A percentile compares a stretch with the other conserved stretches of the same genome.
phyloP scores from a whole-genome alignment of 2,329 filamentous ascomycete genomes.

The Diaporthe sp. region DNA sequence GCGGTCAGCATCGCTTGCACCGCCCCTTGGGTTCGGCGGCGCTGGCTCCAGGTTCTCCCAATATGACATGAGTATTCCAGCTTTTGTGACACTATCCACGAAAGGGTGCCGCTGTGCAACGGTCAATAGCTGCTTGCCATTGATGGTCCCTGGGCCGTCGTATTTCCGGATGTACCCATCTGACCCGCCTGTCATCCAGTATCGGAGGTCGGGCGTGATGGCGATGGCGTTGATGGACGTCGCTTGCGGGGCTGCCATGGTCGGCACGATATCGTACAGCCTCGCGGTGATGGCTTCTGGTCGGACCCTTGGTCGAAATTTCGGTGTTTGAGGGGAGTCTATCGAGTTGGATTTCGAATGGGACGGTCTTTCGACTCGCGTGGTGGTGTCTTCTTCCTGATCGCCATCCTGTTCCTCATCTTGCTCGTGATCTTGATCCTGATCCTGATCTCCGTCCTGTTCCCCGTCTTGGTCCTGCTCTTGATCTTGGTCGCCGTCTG shows the following conservation, averaged over 20 bases:
- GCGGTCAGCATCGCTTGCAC: slow-evolving; percentile 64
- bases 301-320: slow-evolving; percentile 71
- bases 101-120: slow-evolving; percentile 97
- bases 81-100: slow-evolving; percentile 96
- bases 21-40: slow-evolving; percentile 44
- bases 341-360: slow-evolving; percentile 40
- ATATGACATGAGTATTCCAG: slow-evolving; percentile 92
- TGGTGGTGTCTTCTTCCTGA: slow-evolving; percentile 32
- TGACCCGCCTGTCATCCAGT: slow-evolving; percentile 92
- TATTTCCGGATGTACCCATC: slow-evolving; percentile 98
- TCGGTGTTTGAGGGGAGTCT: slow-evolving; percentile 47
- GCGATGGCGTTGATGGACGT: slow-evolving; percentile 95
- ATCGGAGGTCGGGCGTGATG: slow-evolving; percentile 92
- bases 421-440: slow-evolving; percentile 46
- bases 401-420: slow-evolving; percentile 42
- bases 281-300: slow-evolving; percentile 82
- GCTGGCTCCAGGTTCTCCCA: slow-evolving; percentile 95
- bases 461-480: slow-evolving; percentile 49
- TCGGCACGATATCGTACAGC: slow-evolving; percentile 95
- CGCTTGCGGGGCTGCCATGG: slow-evolving; percentile 94
- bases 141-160: slow-evolving; percentile 94
- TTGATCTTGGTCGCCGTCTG: slow-evolving; percentile 47
- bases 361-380: slow-evolving; percentile 29
- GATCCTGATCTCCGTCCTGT: slow-evolving; percentile 54
- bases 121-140: slow-evolving; percentile 91